phyloP scores from a whole-genome alignment of 148 eudicot species.

The Cornus suecica region DNA sequence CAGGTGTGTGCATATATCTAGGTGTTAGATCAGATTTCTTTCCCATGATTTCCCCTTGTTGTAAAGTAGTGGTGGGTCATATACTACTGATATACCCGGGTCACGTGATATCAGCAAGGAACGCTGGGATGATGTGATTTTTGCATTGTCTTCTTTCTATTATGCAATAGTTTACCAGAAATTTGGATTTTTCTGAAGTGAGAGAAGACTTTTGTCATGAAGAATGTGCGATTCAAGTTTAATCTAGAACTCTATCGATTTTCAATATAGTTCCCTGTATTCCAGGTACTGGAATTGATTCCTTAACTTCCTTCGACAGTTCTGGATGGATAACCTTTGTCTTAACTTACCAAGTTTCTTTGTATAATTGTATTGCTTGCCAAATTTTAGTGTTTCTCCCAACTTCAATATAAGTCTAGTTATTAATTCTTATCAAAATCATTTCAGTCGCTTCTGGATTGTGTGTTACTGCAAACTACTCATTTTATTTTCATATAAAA shows the following conservation, averaged over 20 bases:
- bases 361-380: too few species aligned
- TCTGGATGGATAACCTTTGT: not conserved
- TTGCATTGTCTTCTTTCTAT: not conserved
- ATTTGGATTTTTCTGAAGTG: not conserved
- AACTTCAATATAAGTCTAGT: not conserved
- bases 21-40: not conserved
- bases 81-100: too few species aligned
- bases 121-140: too few species aligned
- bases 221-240: not conserved
- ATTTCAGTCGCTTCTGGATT: not conserved
- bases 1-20: not conserved
- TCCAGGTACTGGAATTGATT: not conserved
- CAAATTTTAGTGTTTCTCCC: too few species aligned
- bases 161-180: not conserved
- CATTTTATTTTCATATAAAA: not conserved
- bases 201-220: not conserved
- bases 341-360: too few species aligned
- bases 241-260: not conserved
- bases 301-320: not conserved
- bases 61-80: not conserved
- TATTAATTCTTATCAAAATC: not conserved
- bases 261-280: not conserved
- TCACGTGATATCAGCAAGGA: too few species aligned
- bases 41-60: not conserved
- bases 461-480: not conserved